phyloP scores from a whole-genome alignment of 768 basidiomycete species.

The Gautieria morchelliformis region DNA sequence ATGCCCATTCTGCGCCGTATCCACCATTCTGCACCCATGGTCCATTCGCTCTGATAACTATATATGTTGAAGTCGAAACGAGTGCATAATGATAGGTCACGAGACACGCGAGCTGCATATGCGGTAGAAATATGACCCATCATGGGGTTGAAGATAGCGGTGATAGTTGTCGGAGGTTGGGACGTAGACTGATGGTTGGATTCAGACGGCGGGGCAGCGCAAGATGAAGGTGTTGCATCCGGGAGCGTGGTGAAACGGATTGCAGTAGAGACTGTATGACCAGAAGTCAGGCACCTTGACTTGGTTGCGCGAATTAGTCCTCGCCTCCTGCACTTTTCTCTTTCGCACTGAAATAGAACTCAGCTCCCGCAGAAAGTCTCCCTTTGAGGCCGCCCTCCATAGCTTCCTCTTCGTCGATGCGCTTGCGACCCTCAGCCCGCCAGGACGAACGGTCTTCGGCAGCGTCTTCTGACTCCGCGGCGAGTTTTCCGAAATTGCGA shows the following conservation, averaged over 20 bases:
- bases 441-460: constrained; percentile 21
- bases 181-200: constrained; percentile 27
- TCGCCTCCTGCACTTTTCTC: constrained; percentile 87
- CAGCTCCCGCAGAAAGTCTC: constrained; percentile 84
- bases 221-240: constrained; percentile 58
- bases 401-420: constrained; percentile 93
- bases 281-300: background rate
- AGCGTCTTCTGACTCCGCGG: constrained; percentile 24
- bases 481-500: constrained; percentile 83
- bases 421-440: constrained; percentile 38
- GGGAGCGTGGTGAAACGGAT: constrained; percentile 91
- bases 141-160: constrained; percentile 93
- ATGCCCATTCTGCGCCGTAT: constrained; percentile 43
- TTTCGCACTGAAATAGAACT: constrained; percentile 87
- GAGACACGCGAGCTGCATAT: constrained; percentile 81
- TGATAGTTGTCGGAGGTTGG: constrained; percentile 90
- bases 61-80: constrained; percentile 96
- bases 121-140: constrained; percentile 88
- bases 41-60: constrained; percentile 94
- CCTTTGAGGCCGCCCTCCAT: constrained; percentile 88
- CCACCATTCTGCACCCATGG: constrained; percentile 96
- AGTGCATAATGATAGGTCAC: constrained; percentile 77
- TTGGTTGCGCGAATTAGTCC: constrained; percentile 17
- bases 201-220: constrained; percentile 25
- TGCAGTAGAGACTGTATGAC: constrained; percentile 70